Evolutionary conservation across 441 rosid genomes (phyloP).

Genomic region (Jatropha podagrica): DNA sequence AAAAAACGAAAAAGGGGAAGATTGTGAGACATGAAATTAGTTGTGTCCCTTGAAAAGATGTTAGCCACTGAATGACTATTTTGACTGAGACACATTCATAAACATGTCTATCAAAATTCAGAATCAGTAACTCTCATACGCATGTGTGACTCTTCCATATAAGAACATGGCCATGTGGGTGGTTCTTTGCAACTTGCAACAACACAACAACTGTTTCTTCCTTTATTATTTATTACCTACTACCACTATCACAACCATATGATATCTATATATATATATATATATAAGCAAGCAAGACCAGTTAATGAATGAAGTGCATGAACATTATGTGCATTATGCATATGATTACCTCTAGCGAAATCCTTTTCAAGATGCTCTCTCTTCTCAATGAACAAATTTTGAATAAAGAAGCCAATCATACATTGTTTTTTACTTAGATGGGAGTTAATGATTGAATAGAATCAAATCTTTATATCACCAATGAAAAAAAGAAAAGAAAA

Average conservation of each 20-base stretch:
- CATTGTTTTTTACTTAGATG: no score
- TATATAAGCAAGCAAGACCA: no score
- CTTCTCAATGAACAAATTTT: not conserved
- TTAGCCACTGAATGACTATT: not conserved
- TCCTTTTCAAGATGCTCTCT: conserved; percentile 19
- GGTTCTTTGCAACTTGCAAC: conserved; percentile 19
- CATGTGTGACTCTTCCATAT: conserved; percentile 24
- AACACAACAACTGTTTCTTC: not conserved
- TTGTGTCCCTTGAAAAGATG: no score
- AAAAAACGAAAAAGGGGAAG: no score
- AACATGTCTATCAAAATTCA: conserved; percentile 19
- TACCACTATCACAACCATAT: not conserved
- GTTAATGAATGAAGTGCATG: not conserved
- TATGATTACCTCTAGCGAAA: not conserved
- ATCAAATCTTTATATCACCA: no score
- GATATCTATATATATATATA: no score
- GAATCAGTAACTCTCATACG: not conserved
- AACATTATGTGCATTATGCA: no score
- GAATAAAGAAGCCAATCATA: no score
- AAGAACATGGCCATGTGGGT: conserved; percentile 24
- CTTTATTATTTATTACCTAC: not conserved
- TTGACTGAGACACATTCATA: conserved; percentile 26
- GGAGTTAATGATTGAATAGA: no score
- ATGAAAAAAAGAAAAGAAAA: not conserved
- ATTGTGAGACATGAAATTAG: no score